These are phyloP conservation scores for Penicillium sp. DNA, from an alignment of 2,329 filamentous ascomycete species.

Conservation along the genomic window DNA sequence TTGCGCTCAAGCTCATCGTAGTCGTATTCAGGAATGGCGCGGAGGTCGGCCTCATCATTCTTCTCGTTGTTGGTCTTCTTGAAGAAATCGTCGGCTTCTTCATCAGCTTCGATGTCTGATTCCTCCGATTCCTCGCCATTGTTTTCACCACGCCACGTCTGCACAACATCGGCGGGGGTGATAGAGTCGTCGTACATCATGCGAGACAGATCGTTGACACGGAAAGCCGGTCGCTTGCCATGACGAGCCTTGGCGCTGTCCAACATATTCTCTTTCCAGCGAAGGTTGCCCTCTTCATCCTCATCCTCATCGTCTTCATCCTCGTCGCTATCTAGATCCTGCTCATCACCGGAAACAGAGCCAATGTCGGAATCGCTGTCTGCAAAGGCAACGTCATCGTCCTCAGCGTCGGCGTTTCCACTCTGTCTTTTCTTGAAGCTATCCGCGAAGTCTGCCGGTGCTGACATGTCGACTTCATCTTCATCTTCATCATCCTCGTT, in stretches of 20 bases:
- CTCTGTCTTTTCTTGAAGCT: slow-evolving; percentile 49
- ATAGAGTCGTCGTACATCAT: slow-evolving; percentile 86
- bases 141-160: slow-evolving; percentile 73
- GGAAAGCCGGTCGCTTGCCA: slow-evolving; percentile 68
- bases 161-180: slow-evolving; percentile 71
- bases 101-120: slow-evolving; percentile 55
- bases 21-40: slow-evolving; percentile 74
- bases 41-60: slow-evolving; percentile 64
- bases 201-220: slow-evolving; percentile 78
- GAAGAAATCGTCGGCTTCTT: slow-evolving; percentile 68
- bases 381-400: slow-evolving; percentile 82
- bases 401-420: slow-evolving; percentile 56
- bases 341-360: slow-evolving; percentile 70
- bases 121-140: slow-evolving; percentile 59
- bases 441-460: slow-evolving; percentile 46
- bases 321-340: slow-evolving; percentile 52
- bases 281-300: slow-evolving; percentile 69
- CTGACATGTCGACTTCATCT: slow-evolving; percentile 38
- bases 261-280: slow-evolving; percentile 87
- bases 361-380: slow-evolving; percentile 97
- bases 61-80: slow-evolving; percentile 55
- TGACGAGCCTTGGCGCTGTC: slow-evolving; percentile 73
- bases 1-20: slow-evolving; percentile 79
- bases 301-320: slow-evolving; percentile 54
- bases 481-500: slow-evolving; percentile 45